phyloP scores from a whole-genome alignment of 768 basidiomycete species.

The Serendipita sp. region DNA sequence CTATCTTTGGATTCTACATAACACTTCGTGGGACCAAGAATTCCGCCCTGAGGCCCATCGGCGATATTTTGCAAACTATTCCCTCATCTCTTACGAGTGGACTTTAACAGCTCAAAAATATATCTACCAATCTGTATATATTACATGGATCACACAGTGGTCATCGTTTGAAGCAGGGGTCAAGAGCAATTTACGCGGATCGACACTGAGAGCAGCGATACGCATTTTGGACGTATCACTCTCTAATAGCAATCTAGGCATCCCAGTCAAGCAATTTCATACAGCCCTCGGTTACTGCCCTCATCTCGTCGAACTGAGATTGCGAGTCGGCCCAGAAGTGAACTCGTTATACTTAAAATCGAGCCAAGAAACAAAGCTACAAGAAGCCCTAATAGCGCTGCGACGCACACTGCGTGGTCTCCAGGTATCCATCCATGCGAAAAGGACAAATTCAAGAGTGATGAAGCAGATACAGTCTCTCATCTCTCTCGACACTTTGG shows the following conservation, averaged over 20 bases:
- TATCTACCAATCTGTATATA: neutral
- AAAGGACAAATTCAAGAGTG: neutral
- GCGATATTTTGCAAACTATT: neutral
- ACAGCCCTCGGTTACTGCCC: neutral
- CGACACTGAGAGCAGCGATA: neutral
- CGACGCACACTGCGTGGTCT: neutral
- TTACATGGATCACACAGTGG: neutral
- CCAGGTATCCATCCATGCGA: neutral
- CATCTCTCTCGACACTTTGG: neutral
- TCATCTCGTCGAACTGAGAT: neutral
- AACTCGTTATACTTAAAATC: neutral
- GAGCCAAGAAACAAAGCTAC: neutral
- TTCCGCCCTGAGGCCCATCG: constrained; percentile 1
- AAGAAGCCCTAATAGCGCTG: neutral
- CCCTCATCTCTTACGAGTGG: neutral
- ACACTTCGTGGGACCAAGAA: neutral
- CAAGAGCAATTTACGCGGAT: neutral
- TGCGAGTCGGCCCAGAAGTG: neutral
- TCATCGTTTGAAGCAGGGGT: neutral
- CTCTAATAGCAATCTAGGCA: neutral
- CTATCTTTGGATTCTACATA: neutral
- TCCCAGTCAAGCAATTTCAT: neutral
- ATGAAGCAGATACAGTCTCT: neutral
- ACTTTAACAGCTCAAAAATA: neutral
- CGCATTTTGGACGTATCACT: neutral